phyloP scores from a whole-genome alignment of 306 rosid genomes.

The Aeschynomene evenia region DNA sequence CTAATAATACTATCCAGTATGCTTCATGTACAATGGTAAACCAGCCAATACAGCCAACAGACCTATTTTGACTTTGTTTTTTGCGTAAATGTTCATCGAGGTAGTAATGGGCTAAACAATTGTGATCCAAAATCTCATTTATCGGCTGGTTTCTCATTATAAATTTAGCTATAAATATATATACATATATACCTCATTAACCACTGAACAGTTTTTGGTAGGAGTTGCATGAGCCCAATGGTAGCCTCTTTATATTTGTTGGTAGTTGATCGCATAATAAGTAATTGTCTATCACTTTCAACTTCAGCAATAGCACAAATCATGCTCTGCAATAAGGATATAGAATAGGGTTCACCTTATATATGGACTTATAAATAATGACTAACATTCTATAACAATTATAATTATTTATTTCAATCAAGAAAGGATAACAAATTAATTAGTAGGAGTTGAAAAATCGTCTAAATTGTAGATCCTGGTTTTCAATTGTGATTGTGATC shows the following conservation, averaged over 20 bases:
- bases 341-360: conserved; percentile 1
- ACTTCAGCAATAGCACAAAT: conserved; percentile 83
- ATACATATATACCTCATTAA: conserved; percentile 72
- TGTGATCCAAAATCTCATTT: no score
- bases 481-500: no score
- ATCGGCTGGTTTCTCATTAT: no score
- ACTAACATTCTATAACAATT: not conserved
- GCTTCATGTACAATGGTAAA: no score
- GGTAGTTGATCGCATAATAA: conserved; percentile 40
- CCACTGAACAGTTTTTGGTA: conserved; percentile 54
- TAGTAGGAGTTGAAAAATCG: not conserved
- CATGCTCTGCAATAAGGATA: conserved; percentile 57
- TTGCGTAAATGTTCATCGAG: no score
- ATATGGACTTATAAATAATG: not conserved
- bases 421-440: not conserved
- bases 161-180: no score
- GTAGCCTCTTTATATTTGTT: conserved; percentile 50
- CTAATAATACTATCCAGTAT: no score
- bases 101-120: no score
- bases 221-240: conserved; percentile 77
- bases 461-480: no score
- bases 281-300: conserved; percentile 80
- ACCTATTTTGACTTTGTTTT: no score
- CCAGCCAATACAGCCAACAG: no score
- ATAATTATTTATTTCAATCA: not conserved